phyloP scores from a whole-genome alignment of 495 filamentous ascomycete genomes.

The Daldinia decipiens region DNA sequence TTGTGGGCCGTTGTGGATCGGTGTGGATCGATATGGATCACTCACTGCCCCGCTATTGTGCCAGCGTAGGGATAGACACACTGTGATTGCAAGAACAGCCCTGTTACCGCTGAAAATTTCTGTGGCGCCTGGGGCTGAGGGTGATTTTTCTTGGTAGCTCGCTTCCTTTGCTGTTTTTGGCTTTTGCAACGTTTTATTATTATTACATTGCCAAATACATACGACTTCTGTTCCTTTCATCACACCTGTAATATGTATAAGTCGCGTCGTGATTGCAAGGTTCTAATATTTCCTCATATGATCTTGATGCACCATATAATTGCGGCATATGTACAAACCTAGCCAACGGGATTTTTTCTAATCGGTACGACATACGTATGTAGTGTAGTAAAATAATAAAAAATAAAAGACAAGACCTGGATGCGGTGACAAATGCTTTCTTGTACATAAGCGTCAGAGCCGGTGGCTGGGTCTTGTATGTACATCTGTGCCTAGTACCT shows the following conservation, averaged over 20 bases:
- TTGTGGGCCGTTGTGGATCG: conserved; percentile 31
- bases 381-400: background rate
- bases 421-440: conserved; percentile 10
- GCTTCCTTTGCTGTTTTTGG: conserved; percentile 10
- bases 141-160: background rate
- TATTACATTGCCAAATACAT: conserved; percentile 16
- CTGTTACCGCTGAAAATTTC: conserved; percentile 25
- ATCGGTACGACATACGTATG: background rate
- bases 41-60: conserved; percentile 21
- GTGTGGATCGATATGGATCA: conserved; percentile 28
- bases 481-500: background rate
- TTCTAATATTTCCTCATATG: conserved; percentile 7
- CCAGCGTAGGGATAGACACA: conserved; percentile 37
- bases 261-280: conserved; percentile 9
- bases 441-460: conserved; percentile 7
- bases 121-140: conserved; percentile 43
- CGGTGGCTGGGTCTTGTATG: conserved; percentile 2
- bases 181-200: conserved; percentile 9
- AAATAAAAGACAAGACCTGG: background rate
- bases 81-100: conserved; percentile 21
- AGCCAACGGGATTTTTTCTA: background rate
- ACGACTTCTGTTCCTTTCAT: conserved; percentile 1
- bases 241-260: conserved; percentile 8
- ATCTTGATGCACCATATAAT: conserved; percentile 6
- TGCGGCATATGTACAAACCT: conserved; percentile 1